These are phyloP conservation scores for Clonostachys sp. DNA, from an alignment of 2,329 filamentous ascomycete genomes.

Conservation along the genomic window DNA sequence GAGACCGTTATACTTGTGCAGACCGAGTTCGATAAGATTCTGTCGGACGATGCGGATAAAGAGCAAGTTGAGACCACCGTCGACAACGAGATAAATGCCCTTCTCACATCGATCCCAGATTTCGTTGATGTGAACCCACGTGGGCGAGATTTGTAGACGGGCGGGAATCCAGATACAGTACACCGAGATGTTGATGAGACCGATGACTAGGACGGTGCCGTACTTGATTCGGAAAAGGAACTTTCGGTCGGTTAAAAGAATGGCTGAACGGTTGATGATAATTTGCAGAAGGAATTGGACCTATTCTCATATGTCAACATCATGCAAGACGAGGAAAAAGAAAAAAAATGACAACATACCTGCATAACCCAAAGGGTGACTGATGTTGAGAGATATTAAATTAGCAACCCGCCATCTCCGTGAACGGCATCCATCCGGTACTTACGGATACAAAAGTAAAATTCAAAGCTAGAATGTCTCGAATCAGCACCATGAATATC, in stretches of 20 bases:
- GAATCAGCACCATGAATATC: too few relatives aligned
- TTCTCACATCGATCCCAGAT: constrained; percentile 51
- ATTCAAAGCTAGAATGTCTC: neutral
- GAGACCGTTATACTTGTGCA: constrained; percentile 41
- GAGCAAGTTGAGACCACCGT: constrained; percentile 41
- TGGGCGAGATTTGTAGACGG: constrained; percentile 32
- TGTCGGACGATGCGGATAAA: constrained; percentile 40
- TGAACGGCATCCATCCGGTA: too few relatives aligned
- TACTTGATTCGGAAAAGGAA: constrained; percentile 34
- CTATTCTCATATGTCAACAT: too few relatives aligned
- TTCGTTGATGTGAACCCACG: constrained; percentile 37
- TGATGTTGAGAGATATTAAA: too few relatives aligned
- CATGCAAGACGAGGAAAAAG: too few relatives aligned
- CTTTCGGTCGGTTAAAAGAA: constrained; percentile 33
- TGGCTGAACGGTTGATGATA: constrained; percentile 45
- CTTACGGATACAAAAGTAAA: neutral
- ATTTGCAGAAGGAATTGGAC: constrained; percentile 48
- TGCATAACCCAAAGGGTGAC: constrained; percentile 28
- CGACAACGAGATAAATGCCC: constrained; percentile 41
- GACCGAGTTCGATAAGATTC: constrained; percentile 37
- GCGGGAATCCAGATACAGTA: constrained; percentile 51
- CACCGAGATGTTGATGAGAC: constrained; percentile 44
- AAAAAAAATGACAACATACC: constrained; percentile 4
- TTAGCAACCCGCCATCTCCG: too few relatives aligned
- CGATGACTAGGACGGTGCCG: constrained; percentile 35